A percentile compares a stretch with the other conserved stretches of the same genome.
Evolutionary conservation across 805 yeast species (phyloP).

Genomic region (Pichia nakasei): DNA sequence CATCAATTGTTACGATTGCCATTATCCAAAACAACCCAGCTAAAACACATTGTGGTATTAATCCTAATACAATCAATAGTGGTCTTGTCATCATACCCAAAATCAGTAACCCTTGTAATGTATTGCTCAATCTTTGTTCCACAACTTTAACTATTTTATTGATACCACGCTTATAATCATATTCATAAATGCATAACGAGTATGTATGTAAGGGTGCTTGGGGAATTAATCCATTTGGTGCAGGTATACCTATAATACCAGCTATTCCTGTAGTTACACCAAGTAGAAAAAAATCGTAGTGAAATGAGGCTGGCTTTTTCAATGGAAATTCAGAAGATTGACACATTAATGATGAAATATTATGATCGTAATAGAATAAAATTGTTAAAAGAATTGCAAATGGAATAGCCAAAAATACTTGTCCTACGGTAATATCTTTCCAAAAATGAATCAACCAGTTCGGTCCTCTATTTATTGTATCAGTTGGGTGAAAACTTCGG

Average conservation of each 20-base stretch:
- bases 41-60: slow-evolving; percentile 86
- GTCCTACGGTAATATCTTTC: slow-evolving; percentile 55
- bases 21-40: slow-evolving; percentile 90
- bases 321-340: slow-evolving; percentile 77
- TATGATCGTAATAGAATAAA: slow-evolving; percentile 90
- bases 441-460: slow-evolving; percentile 80
- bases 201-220: slow-evolving; percentile 93
- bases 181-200: slow-evolving; percentile 54
- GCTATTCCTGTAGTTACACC: slow-evolving; percentile 84
- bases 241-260: slow-evolving; percentile 85
- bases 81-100: slow-evolving; percentile 89
- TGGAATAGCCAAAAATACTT: slow-evolving; percentile 85
- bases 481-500: slow-evolving; percentile 68
- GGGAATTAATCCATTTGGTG: slow-evolving; percentile 94
- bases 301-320: slow-evolving; percentile 81
- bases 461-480: slow-evolving; percentile 31
- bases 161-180: slow-evolving; percentile 24
- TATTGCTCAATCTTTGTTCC: slow-evolving; percentile 83
- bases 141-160: slow-evolving; percentile 48
- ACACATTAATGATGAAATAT: slow-evolving; percentile 87
- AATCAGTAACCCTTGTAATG: slow-evolving; percentile 75
- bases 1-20: slow-evolving; percentile 76
- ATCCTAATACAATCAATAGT: slow-evolving; percentile 64
- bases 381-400: slow-evolving; percentile 81
- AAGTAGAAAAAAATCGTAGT: slow-evolving; percentile 80